Percentiles rank a stretch among this genome's conserved stretches.
phyloP scores from a whole-genome alignment of 1,284 basidiomycete species.

The Tetrapyrgos nigripes region DNA sequence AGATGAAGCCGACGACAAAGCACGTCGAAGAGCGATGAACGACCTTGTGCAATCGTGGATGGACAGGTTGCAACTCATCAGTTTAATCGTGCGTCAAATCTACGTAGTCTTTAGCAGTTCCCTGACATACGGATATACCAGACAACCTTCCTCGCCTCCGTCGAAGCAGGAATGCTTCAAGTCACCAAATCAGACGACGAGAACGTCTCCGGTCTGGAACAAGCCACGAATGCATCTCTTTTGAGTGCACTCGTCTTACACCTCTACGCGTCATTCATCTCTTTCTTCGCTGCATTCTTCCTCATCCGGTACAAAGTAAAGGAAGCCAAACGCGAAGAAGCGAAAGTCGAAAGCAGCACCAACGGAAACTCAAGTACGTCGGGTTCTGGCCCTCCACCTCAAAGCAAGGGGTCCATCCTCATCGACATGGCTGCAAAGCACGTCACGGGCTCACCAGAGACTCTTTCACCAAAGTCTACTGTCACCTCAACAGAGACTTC shows the following conservation, averaged over 20 bases:
- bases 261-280: conserved; percentile 60
- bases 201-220: conserved; percentile 18
- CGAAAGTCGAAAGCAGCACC: conserved; percentile 25
- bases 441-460: conserved; percentile 21
- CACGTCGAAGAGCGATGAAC: conserved; percentile 49
- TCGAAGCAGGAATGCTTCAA: conserved; percentile 57
- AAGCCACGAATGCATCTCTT: conserved; percentile 54
- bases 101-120: neutral
- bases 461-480: neutral
- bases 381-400: neutral
- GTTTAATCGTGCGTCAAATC: conserved; percentile 53
- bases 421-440: conserved; percentile 29
- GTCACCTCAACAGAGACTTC: neutral
- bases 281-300: conserved; percentile 64
- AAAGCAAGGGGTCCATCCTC: conserved; percentile 9
- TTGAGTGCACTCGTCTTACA: conserved; percentile 60
- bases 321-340: conserved; percentile 52
- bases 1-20: conserved; percentile 51
- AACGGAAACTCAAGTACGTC: neutral
- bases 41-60: conserved; percentile 64
- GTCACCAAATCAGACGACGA: conserved; percentile 43
- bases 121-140: conserved; percentile 26
- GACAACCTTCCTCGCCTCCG: conserved; percentile 70
- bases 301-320: conserved; percentile 60
- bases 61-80: conserved; percentile 64